Evolutionary conservation across 2,329 filamentous ascomycete species (phyloP).

Genomic region (Fusarium equiseti): DNA sequence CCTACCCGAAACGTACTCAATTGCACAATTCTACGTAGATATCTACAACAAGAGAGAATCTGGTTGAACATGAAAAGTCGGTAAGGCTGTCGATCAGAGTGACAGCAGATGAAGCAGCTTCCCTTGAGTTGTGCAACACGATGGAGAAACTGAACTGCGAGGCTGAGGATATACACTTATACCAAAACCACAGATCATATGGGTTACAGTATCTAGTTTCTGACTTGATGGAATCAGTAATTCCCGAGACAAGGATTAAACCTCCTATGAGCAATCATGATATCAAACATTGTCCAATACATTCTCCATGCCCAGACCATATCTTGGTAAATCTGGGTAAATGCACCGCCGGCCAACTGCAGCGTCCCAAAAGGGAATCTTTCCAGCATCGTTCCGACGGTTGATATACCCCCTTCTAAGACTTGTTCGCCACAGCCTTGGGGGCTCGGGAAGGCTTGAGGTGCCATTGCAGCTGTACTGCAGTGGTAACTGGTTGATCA

Average conservation of each 20-base stretch:
- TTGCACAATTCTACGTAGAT: not conserved
- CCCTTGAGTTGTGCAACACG: not conserved
- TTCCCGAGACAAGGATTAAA: not conserved
- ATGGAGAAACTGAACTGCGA: conserved; percentile 12
- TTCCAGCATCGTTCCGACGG: conserved; percentile 5
- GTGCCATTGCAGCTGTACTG: conserved; percentile 6
- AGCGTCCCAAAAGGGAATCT: conserved; percentile 20
- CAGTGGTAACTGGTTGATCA: not conserved
- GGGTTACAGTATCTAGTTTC: not conserved
- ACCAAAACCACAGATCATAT: not conserved
- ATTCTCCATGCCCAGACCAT: not conserved
- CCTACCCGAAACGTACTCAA: not conserved
- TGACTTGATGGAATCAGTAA: not conserved
- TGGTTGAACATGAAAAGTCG: not conserved
- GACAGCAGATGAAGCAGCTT: conserved; percentile 1
- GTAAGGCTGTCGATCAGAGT: not conserved
- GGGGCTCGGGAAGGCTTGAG: not conserved
- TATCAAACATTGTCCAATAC: not conserved
- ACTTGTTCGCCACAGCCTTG: not conserved
- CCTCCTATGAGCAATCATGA: not conserved
- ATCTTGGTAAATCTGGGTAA: not conserved
- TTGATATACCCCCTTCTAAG: not conserved
- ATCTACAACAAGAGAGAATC: not conserved
- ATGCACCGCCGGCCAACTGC: conserved; percentile 11
- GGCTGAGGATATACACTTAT: not conserved